Conservation (phyloP, 192 early-diverging fungal species). For the Rhizoclosmatium globosum region DNA sequence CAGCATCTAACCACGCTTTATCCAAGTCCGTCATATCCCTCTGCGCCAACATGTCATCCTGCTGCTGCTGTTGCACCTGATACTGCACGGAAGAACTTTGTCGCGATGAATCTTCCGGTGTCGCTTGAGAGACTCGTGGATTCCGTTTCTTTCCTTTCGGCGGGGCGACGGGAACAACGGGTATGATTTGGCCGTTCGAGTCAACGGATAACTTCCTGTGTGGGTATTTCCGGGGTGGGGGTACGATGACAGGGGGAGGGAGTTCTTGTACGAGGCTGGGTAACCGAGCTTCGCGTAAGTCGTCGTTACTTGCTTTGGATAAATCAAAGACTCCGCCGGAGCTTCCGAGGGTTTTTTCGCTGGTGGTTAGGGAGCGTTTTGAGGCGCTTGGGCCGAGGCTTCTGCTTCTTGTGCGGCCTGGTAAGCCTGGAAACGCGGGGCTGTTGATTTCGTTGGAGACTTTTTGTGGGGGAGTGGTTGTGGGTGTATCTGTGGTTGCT, state of each 20-base stretch:
- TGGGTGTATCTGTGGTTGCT: too few relatives aligned
- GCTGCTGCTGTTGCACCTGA: background rate
- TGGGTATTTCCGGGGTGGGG: background rate
- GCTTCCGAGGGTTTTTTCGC: too few relatives aligned
- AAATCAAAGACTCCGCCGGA: too few relatives aligned
- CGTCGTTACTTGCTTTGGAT: too few relatives aligned
- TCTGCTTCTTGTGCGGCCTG: too few relatives aligned
- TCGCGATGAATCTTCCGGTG: background rate
- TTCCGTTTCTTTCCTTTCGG: background rate
- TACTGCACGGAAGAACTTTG: background rate
- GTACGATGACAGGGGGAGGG: background rate
- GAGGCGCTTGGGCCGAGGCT: too few relatives aligned
- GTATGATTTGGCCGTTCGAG: background rate
- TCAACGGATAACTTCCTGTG: background rate
- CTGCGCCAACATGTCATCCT: background rate
- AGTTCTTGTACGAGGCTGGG: too few relatives aligned
- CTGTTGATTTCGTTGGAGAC: too few relatives aligned
- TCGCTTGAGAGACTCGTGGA: background rate
- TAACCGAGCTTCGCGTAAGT: too few relatives aligned
- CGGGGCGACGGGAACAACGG: background rate
- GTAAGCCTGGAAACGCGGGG: too few relatives aligned
- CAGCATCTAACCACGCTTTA: background rate
- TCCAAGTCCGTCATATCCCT: background rate
- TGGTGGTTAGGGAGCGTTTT: too few relatives aligned
- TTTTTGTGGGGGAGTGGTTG: too few relatives aligned